Base-by-base conservation (phyloP, 768 basidiomycete species). In the Tremella mesenterica region DNA sequence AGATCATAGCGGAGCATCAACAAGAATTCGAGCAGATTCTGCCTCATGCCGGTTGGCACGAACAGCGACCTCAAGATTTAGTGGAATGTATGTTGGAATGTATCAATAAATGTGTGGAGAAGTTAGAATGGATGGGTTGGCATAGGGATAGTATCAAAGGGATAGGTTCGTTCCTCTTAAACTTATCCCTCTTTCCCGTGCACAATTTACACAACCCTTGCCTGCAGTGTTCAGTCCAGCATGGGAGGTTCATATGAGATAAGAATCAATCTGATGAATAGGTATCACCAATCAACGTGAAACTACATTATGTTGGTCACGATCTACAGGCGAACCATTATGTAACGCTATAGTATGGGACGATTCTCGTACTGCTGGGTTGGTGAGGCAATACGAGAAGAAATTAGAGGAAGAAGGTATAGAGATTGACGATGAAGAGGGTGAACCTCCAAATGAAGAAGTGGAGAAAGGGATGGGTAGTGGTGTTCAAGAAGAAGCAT, bases 271-370 rank as follows among this genome's bases (percentile, higher is more conserved):
- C 44, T 28, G 44, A 21, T 44, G 16, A 60, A 85, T 86, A 69
- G 67, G 92, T 23, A 88, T 97, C 75, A 96, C 93, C 36, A 99
- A 96, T 70, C 93, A 97, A 75, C 84, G 95, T 50, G 95, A 97
- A 74, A 97, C 95, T 1, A 83, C 91, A 2, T 83, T 97, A 27
- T 86, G 83, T 16, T 97, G 95, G 95, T 87, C 86, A 69, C 81
- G 85, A 56, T 79, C 78, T 67, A 92, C 91, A 0, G 95, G 95
- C 38, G 85, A 86, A 72, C 85, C 91, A 0, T 73, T 95, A 4
- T 88, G 87, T 75, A 71, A 70, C 52, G 71, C 72, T 45, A 72
- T 99, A 64, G 95, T 96, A 10, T 99, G 95, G 95, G 84, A 86
- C 56, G 95, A 99, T 72, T 83, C 84, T n/a, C 82, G 95, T 45